Evolutionary conservation across 805 yeast species (phyloP).

Genomic region (Zygosaccharomyces siamensis): DNA sequence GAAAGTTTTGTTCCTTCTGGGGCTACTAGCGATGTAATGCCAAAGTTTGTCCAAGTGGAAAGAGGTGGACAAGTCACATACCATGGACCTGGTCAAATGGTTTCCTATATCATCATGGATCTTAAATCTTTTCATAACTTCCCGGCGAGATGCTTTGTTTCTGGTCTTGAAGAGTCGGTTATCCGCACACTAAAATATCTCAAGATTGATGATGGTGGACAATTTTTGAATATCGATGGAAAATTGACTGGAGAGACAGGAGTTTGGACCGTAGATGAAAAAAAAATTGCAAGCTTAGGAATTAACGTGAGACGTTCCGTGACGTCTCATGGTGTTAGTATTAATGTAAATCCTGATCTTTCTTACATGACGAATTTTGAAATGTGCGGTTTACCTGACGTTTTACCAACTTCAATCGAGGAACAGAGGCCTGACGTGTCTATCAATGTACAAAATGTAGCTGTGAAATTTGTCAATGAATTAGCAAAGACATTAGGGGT

Average conservation of each 20-base stretch:
- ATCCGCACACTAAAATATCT: constrained; percentile 41
- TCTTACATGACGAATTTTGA: constrained; percentile 63
- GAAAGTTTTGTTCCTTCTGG: constrained; percentile 27
- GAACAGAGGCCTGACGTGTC: constrained; percentile 28
- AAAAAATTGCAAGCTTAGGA: constrained; percentile 85
- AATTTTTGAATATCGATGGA: constrained; percentile 20
- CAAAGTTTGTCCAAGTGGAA: constrained; percentile 67
- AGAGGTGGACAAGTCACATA: constrained; percentile 96
- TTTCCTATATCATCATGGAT: constrained; percentile 75
- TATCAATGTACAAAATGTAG: constrained; percentile 37
- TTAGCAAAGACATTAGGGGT: constrained; percentile 40
- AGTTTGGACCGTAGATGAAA: constrained; percentile 63
- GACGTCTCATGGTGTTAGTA: constrained; percentile 84
- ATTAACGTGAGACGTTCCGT: constrained; percentile 78
- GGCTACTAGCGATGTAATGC: constrained; percentile 37
- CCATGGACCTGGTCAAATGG: constrained; percentile 95
- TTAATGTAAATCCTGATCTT: constrained; percentile 73
- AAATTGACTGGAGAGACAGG: constrained; percentile 72
- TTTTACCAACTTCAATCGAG: constrained; percentile 50
- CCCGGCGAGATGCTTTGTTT: constrained; percentile 60
- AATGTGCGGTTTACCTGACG: constrained; percentile 79
- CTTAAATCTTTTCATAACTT: constrained; percentile 53
- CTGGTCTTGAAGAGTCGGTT: constrained; percentile 54
- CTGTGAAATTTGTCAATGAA: constrained; percentile 41
- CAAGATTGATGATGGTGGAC: constrained; percentile 7